These are phyloP conservation scores for Protomyces inundatus DNA, from an alignment of 1,139 yeast species.

Conservation along the genomic window DNA sequence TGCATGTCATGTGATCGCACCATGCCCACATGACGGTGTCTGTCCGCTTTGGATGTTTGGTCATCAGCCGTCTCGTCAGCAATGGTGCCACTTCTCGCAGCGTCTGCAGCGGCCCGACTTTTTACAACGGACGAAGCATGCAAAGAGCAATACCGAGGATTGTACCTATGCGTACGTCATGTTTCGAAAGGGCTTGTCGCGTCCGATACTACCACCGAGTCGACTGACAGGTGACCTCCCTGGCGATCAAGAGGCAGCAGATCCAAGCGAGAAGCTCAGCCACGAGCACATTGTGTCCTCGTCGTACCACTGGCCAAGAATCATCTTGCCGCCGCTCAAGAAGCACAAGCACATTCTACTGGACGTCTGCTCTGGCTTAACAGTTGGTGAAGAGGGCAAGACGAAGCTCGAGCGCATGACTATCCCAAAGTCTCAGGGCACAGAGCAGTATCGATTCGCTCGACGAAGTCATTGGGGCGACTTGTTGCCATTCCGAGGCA, in stretches of 20 bases:
- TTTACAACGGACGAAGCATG: slow-evolving; percentile 37
- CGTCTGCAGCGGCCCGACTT: slow-evolving; percentile 71
- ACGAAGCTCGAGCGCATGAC: slow-evolving; percentile 55
- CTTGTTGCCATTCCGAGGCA: slow-evolving; percentile 36
- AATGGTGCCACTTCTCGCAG: slow-evolving; percentile 72
- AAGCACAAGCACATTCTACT: slow-evolving; percentile 77
- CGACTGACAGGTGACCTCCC: slow-evolving; percentile 33
- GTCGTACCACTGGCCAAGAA: slow-evolving; percentile 60
- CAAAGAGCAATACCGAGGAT: slow-evolving; percentile 52
- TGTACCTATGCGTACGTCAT: slow-evolving; percentile 74
- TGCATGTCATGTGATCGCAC: slow-evolving; percentile 56
- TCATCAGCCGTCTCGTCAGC: slow-evolving; percentile 62
- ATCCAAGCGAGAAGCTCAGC: slow-evolving; percentile 32
- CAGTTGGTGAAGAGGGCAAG: background rate
- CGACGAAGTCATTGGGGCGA: slow-evolving; percentile 83
- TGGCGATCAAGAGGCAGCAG: slow-evolving; percentile 27
- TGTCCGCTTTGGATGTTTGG: slow-evolving; percentile 70
- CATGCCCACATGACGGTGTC: slow-evolving; percentile 80
- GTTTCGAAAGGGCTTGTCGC: slow-evolving; percentile 50
- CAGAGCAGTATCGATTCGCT: slow-evolving; percentile 80
- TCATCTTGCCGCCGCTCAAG: slow-evolving; percentile 66
- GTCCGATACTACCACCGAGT: slow-evolving; percentile 11
- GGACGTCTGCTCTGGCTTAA: slow-evolving; percentile 59
- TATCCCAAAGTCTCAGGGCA: slow-evolving; percentile 64
- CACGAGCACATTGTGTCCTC: slow-evolving; percentile 33